Evolutionary conservation across 495 filamentous ascomycete species (phyloP), one percentile per base, ranked within the genome.

Genomic region (Xylaria telfairii): DNA sequence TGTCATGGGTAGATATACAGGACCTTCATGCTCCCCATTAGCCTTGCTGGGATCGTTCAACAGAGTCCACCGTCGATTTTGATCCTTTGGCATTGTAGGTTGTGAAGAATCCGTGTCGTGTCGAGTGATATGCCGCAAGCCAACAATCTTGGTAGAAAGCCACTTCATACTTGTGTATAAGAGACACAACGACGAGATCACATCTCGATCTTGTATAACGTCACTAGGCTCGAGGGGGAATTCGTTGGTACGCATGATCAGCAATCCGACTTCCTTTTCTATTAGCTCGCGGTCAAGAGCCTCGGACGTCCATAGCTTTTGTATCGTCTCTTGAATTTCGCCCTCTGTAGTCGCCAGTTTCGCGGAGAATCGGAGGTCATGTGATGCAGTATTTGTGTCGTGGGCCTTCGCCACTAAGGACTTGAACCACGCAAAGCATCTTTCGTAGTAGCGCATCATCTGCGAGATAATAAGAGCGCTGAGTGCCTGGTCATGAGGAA

Each of bases 141-240:
- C 86, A 15, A 83, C 76, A 21, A 97, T 87, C 78, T 93, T 93
- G 74, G 88, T 91, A 66, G 92, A 90, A 30, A 99, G 90, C 96
- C 96, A 99, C 87, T 96, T 92, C 95, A 97, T 97, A 85, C 95
- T 98, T 69, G 92, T 97, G 77, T 96, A 94, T 26, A 99, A 85
- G 57, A 97, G 87, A 71, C 93, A 97, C 42, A 98, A 81, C 13
- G 92, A 89, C 59, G 90, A 86, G 39, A 98, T 91, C 2, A 90
- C 91, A 75, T 98, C 96, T 24, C 92, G 88, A 74, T 99, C 96
- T 4, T 90, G 89, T 74, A 99, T 94, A 47, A 99, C 89, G 75
- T 97, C 93, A 74, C 89, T 89, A 3, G 90, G 84, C 51, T 92
- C 89, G 32, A 97, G 80, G 30, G 88, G 85, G 42, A 83, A 82